Evolutionary conservation across 768 basidiomycete species (phyloP).

Genomic region (Sarcomyxa edulis): DNA sequence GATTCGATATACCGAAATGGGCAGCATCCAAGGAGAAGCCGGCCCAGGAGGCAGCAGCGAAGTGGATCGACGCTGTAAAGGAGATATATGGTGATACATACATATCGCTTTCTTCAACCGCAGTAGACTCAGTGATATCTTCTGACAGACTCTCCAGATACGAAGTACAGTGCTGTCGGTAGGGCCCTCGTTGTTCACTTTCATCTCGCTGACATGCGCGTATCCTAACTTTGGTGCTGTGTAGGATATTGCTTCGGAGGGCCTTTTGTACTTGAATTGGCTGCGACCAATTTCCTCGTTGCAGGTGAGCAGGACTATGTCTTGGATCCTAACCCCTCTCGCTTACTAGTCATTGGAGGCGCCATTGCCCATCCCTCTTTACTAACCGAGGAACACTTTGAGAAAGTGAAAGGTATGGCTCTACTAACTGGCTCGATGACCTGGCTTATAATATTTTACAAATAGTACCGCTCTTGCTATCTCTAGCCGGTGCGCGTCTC

Average conservation of each 20-base stretch:
- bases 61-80: constrained; percentile 48
- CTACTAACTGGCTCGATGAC: not conserved
- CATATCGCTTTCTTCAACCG: not conserved
- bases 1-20: constrained; percentile 38
- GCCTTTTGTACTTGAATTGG: constrained; percentile 42
- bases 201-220: not conserved
- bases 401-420: constrained; percentile 39
- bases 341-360: constrained; percentile 21
- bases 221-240: too few species aligned
- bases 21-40: constrained; percentile 24
- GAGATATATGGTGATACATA: constrained; percentile 36
- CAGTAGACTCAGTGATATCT: not conserved
- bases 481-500: too few species aligned
- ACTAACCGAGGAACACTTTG: constrained; percentile 43
- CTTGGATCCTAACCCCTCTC: not conserved
- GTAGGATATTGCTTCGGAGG: constrained; percentile 43
- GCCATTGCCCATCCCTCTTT: constrained; percentile 54
- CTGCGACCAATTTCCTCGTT: constrained; percentile 37
- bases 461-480: constrained; percentile 47
- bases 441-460: not conserved
- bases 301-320: constrained; percentile 32
- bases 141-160: constrained; percentile 17
- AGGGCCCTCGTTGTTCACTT: constrained; percentile 7
- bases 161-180: constrained; percentile 44
- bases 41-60: constrained; percentile 35